Evolutionary conservation across 2,329 filamentous ascomycete genomes (phyloP), one percentile per base, ranked within the genome.

Genomic region (Rhexocercosporidium sp.): DNA sequence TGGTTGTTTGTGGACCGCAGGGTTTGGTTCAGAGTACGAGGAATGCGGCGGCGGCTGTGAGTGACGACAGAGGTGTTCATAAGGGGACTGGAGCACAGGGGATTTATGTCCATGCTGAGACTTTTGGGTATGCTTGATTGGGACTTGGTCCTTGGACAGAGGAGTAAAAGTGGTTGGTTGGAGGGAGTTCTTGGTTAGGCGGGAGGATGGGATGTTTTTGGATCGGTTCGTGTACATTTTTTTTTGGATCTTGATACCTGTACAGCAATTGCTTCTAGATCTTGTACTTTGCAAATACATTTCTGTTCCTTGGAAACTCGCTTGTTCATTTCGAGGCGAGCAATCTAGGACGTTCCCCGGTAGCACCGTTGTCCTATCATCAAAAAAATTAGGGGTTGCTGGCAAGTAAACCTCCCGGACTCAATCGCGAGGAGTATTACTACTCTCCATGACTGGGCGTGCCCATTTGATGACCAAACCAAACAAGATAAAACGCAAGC

Each of bases 81-180:
- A 90, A 90, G 75, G 88, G 88, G 1, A 90, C 86, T 0, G 88
- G 87, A 0, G 88, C 88, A 16, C 87, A 90, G 75, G 88, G 88
- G 0, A 85, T 90, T 31, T 88, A 84, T 74, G 75, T 89, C 37
- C 86, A 88, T 77, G 83, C 83, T 0, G 88, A 90, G 76, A 82
- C 80, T 20, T 89, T 88, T 77, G 83, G 82, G 3, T 88, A 71
- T 68, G 69, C 67, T 60, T 68, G 46, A 64, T 31, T 64, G 9
- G 22, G n/a, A 18, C 16, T 34, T 34, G 54, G 41, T 1, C 5
- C 16, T 34, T 34, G 54, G 41, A 1, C 5, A n/a, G 25, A 18
- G 1, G 20, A 20, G 6, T 39, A 6, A 27, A n/a, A 6, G 14
- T 16, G 47, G 20, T 3, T 31, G 53, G 29, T 20, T 56, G 53